Percentiles rank a stretch among this genome's conserved stretches.
phyloP scores from a whole-genome alignment of 768 basidiomycete species.

The Termitomyces sp. region DNA sequence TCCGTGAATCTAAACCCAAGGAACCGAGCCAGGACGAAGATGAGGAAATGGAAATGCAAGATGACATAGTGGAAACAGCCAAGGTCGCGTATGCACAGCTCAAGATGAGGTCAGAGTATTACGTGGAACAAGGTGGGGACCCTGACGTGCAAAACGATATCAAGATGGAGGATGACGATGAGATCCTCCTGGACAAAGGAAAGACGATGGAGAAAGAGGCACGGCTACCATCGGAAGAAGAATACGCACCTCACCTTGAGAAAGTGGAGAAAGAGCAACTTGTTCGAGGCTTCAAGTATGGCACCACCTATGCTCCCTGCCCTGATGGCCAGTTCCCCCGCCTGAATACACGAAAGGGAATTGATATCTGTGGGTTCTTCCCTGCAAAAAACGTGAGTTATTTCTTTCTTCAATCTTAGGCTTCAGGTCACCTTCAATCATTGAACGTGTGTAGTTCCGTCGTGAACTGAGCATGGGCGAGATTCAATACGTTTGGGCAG shows the following conservation, averaged over 20 bases:
- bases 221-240: constrained; percentile 22
- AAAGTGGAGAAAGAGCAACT: constrained; percentile 77
- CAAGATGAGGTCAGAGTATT: constrained; percentile 51
- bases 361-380: constrained; percentile 88
- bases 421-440: neutral
- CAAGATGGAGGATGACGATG: constrained; percentile 33
- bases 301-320: constrained; percentile 81
- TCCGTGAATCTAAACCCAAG: constrained; percentile 23
- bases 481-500: constrained; percentile 80
- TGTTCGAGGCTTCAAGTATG: constrained; percentile 83
- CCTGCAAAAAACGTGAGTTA: constrained; percentile 51
- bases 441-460: constrained; percentile 56
- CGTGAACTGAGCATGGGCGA: constrained; percentile 82
- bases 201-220: constrained; percentile 17
- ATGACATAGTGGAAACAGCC: constrained; percentile 25
- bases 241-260: constrained; percentile 33
- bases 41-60: constrained; percentile 23
- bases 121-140: constrained; percentile 39
- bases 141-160: constrained; percentile 36
- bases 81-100: constrained; percentile 35
- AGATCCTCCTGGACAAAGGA: no score
- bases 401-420: neutral
- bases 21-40: constrained; percentile 23
- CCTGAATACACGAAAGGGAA: constrained; percentile 73
- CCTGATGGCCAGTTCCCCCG: constrained; percentile 80